phyloP scores from a whole-genome alignment of 345 rosid species.

The Eucalyptus decipiens region DNA sequence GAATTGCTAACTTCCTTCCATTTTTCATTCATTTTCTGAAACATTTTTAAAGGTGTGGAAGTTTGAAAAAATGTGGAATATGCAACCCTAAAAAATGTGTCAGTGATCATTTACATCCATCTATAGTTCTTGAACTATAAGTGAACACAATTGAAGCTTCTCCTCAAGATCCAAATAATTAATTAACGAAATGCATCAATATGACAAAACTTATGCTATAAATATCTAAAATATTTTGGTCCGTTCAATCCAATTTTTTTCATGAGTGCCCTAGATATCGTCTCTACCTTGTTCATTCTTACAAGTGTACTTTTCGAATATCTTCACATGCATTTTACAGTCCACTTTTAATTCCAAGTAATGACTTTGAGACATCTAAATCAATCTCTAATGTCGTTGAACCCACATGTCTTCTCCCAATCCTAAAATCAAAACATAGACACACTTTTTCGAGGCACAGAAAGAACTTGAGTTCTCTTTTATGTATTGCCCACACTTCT shows the following conservation, averaged over 20 bases:
- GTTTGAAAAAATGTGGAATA: not conserved
- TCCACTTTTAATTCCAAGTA: no score
- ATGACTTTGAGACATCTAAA: not conserved
- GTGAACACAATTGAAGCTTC: no score
- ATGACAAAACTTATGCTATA: no score
- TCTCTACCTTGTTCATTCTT: not conserved
- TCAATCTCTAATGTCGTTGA: not conserved
- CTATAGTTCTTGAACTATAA: not conserved
- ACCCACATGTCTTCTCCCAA: not conserved
- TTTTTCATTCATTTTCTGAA: no score
- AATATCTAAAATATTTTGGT: no score
- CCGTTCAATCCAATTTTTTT: not conserved
- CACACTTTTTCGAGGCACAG: no score
- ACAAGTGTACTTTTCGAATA: no score
- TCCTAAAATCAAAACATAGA: not conserved
- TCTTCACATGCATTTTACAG: not conserved
- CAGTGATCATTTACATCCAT: not conserved
- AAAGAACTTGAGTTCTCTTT: not conserved
- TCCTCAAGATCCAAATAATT: not conserved
- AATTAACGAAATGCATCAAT: not conserved
- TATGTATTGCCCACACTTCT: no score
- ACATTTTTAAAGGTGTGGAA: no score
- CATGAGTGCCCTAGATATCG: accelerated
- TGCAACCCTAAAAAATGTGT: not conserved
- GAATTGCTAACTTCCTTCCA: not conserved